Conservation (phyloP, 805 yeast genomes). For the Metschnikowia matae region DNA sequence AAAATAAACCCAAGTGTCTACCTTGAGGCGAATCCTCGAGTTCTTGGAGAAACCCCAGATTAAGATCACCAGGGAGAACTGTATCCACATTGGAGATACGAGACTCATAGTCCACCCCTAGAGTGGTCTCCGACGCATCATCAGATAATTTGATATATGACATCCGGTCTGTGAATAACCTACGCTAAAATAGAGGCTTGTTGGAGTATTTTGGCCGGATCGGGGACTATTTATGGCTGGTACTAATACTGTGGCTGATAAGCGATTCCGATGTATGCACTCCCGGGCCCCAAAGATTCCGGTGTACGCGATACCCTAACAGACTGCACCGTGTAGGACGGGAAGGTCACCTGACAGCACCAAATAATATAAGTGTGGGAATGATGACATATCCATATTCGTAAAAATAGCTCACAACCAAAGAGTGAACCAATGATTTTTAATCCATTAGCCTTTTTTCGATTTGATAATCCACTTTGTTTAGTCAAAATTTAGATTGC, state of each 20-base stretch:
- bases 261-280: constrained; percentile 4
- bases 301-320: too few relatives aligned
- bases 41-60: constrained; percentile 21
- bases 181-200: background rate
- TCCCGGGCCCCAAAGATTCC: background rate
- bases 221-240: background rate
- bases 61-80: constrained; percentile 2
- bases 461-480: too few relatives aligned
- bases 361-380: background rate
- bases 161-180: constrained; percentile 1
- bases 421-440: too few relatives aligned
- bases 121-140: constrained; percentile 1
- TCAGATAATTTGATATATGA: constrained; percentile 9
- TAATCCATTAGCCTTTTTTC: too few relatives aligned
- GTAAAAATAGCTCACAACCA: background rate
- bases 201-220: too few relatives aligned
- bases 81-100: constrained; percentile 2
- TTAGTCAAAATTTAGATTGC: too few relatives aligned
- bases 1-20: constrained; percentile 64
- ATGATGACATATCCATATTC: background rate
- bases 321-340: too few relatives aligned
- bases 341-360: background rate
- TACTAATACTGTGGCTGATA: constrained; percentile 12
- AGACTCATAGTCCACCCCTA: constrained; percentile 8
- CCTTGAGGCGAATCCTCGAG: constrained; percentile 66